Percentiles rank a stretch among this genome's conserved stretches.
Evolutionary conservation across 2,329 filamentous ascomycete genomes (phyloP).

Genomic region (Botrytis cinerea): DNA sequence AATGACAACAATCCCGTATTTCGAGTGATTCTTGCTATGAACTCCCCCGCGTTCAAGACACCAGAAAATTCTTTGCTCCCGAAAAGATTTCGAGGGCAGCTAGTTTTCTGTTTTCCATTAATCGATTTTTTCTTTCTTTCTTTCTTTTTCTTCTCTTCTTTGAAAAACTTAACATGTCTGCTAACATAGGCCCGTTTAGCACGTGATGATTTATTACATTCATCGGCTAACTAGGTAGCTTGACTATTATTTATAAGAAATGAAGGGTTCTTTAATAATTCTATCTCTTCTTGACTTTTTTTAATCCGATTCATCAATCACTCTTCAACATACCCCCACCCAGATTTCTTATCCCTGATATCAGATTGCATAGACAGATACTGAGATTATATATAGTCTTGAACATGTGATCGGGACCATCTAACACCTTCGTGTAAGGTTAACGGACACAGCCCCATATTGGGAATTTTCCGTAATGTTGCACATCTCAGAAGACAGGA

Average conservation of each 20-base stretch:
- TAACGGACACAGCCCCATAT: background rate
- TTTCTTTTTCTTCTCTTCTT: too few species aligned
- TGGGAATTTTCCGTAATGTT: background rate
- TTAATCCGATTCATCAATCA: background rate
- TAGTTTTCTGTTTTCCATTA: too few species aligned
- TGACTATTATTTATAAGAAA: background rate
- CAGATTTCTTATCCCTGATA: fast-evolving
- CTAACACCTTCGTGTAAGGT: background rate
- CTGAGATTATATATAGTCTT: background rate
- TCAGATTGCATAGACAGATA: background rate
- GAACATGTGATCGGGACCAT: background rate
- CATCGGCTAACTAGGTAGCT: background rate
- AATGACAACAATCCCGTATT: too few species aligned
- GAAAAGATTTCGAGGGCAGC: too few species aligned
- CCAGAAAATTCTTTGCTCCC: too few species aligned
- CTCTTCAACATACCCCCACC: fast-evolving
- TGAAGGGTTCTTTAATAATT: too few species aligned
- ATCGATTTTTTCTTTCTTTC: too few species aligned
- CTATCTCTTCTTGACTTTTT: background rate
- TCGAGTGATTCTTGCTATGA: too few species aligned
- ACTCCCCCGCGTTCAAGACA: too few species aligned
- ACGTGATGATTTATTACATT: background rate
- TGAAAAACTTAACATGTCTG: too few species aligned
- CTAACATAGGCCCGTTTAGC: background rate
- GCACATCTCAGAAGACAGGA: constrained; percentile 13